Conservation (phyloP, 768 basidiomycete genomes). For the Dendrothele bispora region DNA sequence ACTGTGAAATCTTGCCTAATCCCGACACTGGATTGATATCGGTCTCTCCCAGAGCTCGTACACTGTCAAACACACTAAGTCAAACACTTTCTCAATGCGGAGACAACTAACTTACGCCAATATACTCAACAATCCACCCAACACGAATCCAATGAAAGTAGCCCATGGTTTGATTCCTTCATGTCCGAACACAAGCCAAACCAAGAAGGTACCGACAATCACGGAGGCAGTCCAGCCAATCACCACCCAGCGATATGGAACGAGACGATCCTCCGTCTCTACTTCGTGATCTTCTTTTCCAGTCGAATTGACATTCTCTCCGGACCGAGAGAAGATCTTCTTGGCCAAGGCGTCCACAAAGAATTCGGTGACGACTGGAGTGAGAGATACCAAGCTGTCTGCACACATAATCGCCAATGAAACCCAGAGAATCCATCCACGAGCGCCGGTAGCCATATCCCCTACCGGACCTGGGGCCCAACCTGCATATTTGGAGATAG, state of each 20-base stretch:
- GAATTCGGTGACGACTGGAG: slow-evolving; percentile 69
- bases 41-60: slow-evolving; percentile 93
- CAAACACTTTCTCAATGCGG: background rate
- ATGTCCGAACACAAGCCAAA: slow-evolving; percentile 87
- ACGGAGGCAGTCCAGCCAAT: slow-evolving; percentile 65
- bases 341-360: slow-evolving; percentile 34
- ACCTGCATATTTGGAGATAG: slow-evolving; percentile 73
- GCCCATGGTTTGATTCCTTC: slow-evolving; percentile 97
- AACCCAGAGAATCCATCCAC: slow-evolving; percentile 97
- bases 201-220: slow-evolving; percentile 68
- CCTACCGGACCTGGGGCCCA: slow-evolving; percentile 96
- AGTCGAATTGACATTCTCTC: slow-evolving; percentile 12
- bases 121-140: slow-evolving; percentile 83
- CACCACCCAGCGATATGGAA: slow-evolving; percentile 78
- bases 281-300: slow-evolving; percentile 56
- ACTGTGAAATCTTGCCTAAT: slow-evolving; percentile 91
- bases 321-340: slow-evolving; percentile 20
- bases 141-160: slow-evolving; percentile 76
- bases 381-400: slow-evolving; percentile 83
- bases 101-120: slow-evolving; percentile 62
- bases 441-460: slow-evolving; percentile 84
- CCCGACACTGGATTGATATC: slow-evolving; percentile 93
- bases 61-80: slow-evolving; percentile 43
- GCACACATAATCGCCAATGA: slow-evolving; percentile 95
- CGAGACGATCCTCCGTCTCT: slow-evolving; percentile 78